A percentile compares a stretch with the other conserved stretches of the same genome.
Evolutionary conservation across 495 filamentous ascomycete genomes (phyloP).

Genomic region (Sabuloglossum arenarium): DNA sequence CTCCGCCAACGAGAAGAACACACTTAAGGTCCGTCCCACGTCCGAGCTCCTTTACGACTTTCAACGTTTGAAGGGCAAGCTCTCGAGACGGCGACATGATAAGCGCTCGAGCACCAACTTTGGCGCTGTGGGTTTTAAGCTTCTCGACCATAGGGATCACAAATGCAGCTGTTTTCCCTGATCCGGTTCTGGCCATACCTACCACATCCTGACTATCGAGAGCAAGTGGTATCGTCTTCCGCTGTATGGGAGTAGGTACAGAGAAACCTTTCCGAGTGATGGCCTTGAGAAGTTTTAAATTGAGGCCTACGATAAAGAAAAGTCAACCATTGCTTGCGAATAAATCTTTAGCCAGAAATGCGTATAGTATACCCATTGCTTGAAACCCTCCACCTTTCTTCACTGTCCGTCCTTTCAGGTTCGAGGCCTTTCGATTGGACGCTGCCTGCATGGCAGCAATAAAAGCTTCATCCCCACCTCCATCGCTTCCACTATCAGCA

Average conservation of each 20-base stretch:
- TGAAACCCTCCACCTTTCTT: conserved; percentile 96
- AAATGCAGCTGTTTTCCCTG: conserved; percentile 92
- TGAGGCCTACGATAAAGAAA: conserved; percentile 31
- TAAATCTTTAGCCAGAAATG: not conserved
- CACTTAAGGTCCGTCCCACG: conserved; percentile 76
- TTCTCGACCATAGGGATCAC: conserved; percentile 96
- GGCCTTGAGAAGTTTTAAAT: conserved; percentile 59
- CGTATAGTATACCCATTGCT: conserved; percentile 46
- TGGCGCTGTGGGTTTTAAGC: conserved; percentile 69
- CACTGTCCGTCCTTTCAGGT: conserved; percentile 61
- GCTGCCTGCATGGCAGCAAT: conserved; percentile 71
- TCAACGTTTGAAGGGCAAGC: conserved; percentile 80
- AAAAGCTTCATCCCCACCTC: conserved; percentile 62
- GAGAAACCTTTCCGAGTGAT: conserved; percentile 87
- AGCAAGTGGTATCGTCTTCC: conserved; percentile 83
- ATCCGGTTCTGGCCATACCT: conserved; percentile 92
- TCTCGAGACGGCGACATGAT: conserved; percentile 85
- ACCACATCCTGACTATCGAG: conserved; percentile 83
- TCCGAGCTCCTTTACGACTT: conserved; percentile 87
- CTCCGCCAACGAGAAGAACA: conserved; percentile 80
- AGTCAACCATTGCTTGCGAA: not conserved
- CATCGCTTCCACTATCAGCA: conserved; percentile 27
- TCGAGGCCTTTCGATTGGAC: conserved; percentile 63
- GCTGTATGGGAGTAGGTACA: conserved; percentile 90
- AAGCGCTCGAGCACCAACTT: conserved; percentile 64